phyloP scores from a whole-genome alignment of 805 yeast genomes.

The Hanseniaspora taiwanica region DNA sequence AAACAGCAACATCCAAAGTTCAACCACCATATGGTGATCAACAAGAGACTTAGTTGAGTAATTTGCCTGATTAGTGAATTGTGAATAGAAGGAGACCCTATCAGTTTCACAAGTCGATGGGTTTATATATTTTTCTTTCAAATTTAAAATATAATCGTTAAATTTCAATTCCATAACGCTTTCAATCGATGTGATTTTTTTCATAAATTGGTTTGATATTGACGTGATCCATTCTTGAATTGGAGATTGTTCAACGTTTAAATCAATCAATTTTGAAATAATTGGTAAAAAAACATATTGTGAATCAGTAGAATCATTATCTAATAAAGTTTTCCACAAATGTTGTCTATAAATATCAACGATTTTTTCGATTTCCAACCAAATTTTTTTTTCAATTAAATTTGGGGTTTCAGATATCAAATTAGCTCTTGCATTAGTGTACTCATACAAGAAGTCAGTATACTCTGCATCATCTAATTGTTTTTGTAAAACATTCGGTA shows the following conservation, averaged over 20 bases:
- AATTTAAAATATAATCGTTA: slow-evolving; percentile 23
- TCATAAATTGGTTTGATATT: slow-evolving; percentile 27
- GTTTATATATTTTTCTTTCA: slow-evolving; percentile 28
- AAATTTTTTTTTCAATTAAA: slow-evolving; percentile 35
- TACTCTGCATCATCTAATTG: slow-evolving; percentile 40
- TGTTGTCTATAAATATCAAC: slow-evolving; percentile 40
- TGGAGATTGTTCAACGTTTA: slow-evolving; percentile 55
- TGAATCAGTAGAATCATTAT: slow-evolving; percentile 8
- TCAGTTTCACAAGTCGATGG: slow-evolving; percentile 17
- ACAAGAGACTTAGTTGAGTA: slow-evolving; percentile 20
- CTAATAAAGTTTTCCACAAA: slow-evolving; percentile 36
- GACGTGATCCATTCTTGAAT: slow-evolving; percentile 46
- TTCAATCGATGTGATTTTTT: slow-evolving; percentile 16
- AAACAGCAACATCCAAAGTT: slow-evolving; percentile 43
- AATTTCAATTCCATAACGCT: slow-evolving; percentile 29
- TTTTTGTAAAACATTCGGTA: slow-evolving; percentile 36
- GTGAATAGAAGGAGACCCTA: slow-evolving; percentile 20
- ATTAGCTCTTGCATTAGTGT: slow-evolving; percentile 33
- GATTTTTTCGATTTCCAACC: slow-evolving; percentile 41
- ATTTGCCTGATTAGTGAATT: slow-evolving; percentile 13
- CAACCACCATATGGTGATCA: slow-evolving; percentile 43
- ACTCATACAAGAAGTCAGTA: slow-evolving; percentile 43
- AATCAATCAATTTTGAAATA: slow-evolving; percentile 44
- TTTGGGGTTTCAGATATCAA: slow-evolving; percentile 11
- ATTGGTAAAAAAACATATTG: slow-evolving; percentile 26